Percentiles rank a stretch among this genome's conserved stretches.
Evolutionary conservation across 1,284 basidiomycete genomes (phyloP).

Genomic region (Malassezia dermatis): DNA sequence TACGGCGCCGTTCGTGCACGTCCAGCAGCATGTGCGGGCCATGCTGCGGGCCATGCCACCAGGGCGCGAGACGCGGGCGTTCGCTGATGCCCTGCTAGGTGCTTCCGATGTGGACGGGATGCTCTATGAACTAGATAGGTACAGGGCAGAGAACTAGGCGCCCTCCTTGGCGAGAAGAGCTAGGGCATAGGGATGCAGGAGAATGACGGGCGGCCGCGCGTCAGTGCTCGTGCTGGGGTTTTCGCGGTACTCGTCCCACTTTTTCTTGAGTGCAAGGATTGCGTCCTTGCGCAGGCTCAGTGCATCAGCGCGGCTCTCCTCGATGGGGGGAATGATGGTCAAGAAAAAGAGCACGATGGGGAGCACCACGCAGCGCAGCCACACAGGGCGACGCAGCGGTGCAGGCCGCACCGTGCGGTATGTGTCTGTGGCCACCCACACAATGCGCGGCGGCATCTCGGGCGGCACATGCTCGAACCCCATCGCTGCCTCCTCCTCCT

Average conservation of each 20-base stretch:
- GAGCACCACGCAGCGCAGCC: neutral
- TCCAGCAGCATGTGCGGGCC: slow-evolving; percentile 14
- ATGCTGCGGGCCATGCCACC: slow-evolving; percentile 9
- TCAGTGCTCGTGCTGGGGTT: neutral
- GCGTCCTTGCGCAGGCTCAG: slow-evolving; percentile 11
- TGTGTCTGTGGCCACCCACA: neutral
- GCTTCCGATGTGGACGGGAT: neutral
- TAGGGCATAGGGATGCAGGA: slow-evolving; percentile 11
- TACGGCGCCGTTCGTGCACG: neutral
- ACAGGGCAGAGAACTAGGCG: neutral
- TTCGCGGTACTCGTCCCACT: slow-evolving; percentile 7
- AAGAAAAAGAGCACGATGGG: neutral
- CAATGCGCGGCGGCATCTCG: neutral
- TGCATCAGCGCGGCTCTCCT: slow-evolving; percentile 11
- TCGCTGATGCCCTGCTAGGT: slow-evolving; percentile 1
- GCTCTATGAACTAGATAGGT: neutral
- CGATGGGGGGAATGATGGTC: slow-evolving; percentile 4
- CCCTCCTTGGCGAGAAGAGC: neutral
- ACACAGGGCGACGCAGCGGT: neutral
- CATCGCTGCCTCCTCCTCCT: slow-evolving; percentile 10
- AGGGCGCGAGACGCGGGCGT: slow-evolving; percentile 7
- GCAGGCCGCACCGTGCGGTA: neutral
- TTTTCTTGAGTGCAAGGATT: slow-evolving; percentile 4
- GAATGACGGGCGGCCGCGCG: neutral
- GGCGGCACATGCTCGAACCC: slow-evolving; percentile 11